Base-by-base conservation (phyloP, 2,329 filamentous ascomycete genomes). In the Aureobasidium sp. region DNA sequence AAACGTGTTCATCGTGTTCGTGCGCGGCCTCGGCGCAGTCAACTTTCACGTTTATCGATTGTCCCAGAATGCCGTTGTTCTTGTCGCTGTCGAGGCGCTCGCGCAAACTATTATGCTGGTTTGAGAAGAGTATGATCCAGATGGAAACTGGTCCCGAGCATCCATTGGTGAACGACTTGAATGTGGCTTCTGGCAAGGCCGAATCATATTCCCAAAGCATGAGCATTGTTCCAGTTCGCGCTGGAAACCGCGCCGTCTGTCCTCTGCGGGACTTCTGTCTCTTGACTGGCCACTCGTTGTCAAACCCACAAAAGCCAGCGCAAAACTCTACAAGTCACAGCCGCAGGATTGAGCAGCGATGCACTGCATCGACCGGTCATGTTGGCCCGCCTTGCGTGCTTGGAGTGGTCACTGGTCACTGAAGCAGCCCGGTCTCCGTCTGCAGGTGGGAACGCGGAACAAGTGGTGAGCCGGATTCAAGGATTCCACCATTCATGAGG, bases 11-110 rank as follows among this genome's bases (percentile, higher is more conserved):
- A 59, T 39, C 55, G 55, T 49, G 45, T 50, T 50, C 30, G 34
- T 50, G 34, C 14, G 36, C 21, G 36, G 16, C 25, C 34, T 9
- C 39, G 21, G 57, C 57, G 34, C 44, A 59, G 54, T 58, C 54
- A 27, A 50, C 45, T 41, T 57, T 57, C 53, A 25, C n/a, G 34
- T 59, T 50, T 59, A 59, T 59, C 57, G 44, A 59, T 59, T 59
- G 57, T 41, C 57, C 45, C 57, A 49, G 54, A 39, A 57, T 37
- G 50, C 44, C 51, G 51, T 55, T 45, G 13, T 41, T 36, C n/a
- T n/a, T 44, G 41, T 48, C 30, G 54, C 54, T 58, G 54, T 39
- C 34, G 25, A 44, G 42, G 32, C 54, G 42, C 42, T 58, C 42
- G 54, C 42, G 42, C 54, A 44, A 58, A 48, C 54, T 42, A 39